Conservation (phyloP, 306 rosid genomes). For the Vicia villosa region DNA sequence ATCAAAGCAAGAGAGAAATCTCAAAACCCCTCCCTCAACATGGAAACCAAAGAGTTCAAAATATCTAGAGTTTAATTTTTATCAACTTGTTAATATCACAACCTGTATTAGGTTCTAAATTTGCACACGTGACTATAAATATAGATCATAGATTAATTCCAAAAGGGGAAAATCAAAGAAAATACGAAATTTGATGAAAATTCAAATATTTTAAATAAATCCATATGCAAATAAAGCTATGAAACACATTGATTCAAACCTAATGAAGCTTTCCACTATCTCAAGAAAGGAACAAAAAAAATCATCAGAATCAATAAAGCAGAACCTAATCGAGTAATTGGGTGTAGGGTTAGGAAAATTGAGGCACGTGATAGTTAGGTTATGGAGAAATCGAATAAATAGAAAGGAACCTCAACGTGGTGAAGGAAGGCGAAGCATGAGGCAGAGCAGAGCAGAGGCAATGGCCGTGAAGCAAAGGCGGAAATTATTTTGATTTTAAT, state of each 20-base stretch:
- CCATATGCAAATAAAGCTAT: background rate
- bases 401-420: too few species aligned
- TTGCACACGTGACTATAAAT: background rate
- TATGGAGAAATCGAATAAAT: too few species aligned
- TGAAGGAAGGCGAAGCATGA: too few species aligned
- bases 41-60: background rate
- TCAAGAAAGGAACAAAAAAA: too few species aligned
- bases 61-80: background rate
- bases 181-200: slow-evolving; percentile 2
- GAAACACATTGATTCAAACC: background rate
- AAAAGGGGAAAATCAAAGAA: background rate
- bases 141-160: background rate
- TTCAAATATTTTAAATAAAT: background rate
- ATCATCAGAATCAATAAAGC: too few species aligned
- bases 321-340: background rate
- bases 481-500: too few species aligned
- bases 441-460: too few species aligned
- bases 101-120: background rate
- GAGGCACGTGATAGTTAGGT: too few species aligned
- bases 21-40: slow-evolving; percentile 8
- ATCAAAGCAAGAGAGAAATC: slow-evolving; percentile 5
- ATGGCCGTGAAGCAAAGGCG: too few species aligned
- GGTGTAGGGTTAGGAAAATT: background rate
- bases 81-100: background rate
- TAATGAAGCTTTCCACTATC: background rate